phyloP scores from a whole-genome alignment of 768 basidiomycete species.

The Serendipita sp. region DNA sequence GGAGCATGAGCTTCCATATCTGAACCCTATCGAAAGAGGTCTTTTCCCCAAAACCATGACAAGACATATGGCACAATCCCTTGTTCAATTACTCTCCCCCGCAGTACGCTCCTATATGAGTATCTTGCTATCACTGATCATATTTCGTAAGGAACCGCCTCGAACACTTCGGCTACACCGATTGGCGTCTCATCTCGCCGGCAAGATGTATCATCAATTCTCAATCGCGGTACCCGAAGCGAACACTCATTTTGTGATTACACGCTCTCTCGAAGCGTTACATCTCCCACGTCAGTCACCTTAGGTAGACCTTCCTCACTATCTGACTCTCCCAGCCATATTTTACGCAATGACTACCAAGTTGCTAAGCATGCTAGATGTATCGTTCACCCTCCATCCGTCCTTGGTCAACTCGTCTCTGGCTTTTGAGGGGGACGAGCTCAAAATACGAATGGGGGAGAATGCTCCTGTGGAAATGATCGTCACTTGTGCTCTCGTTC shows the following conservation, averaged over 20 bases:
- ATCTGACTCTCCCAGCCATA: constrained; percentile 29
- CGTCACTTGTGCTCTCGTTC: constrained; percentile 40
- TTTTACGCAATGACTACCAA: constrained; percentile 50
- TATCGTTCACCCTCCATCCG: constrained; percentile 45
- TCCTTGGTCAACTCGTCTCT: constrained; percentile 30
- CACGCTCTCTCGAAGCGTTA: constrained; percentile 45
- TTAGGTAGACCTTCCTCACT: constrained; percentile 11
- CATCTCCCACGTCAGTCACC: constrained; percentile 8
- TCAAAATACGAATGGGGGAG: constrained; percentile 38
- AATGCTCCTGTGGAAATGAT: constrained; percentile 53
- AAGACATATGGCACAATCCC: constrained; percentile 57
- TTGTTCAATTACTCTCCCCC: constrained; percentile 49
- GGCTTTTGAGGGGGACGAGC: constrained; percentile 22
- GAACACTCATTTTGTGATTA: constrained; percentile 62
- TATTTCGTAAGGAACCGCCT: constrained; percentile 2
- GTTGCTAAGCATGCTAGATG: constrained; percentile 35
- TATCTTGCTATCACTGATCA: constrained; percentile 7
- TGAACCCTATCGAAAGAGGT: constrained; percentile 42
- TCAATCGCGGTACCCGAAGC: constrained; percentile 47
- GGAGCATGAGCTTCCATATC: constrained; percentile 59
- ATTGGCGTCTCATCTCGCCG: neutral
- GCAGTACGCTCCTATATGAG: constrained; percentile 29
- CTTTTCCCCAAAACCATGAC: constrained; percentile 45
- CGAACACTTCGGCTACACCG: neutral
- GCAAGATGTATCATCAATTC: constrained; percentile 25